Base-by-base conservation (phyloP, 495 filamentous ascomycete species). In the Bathelium albidoporum region DNA sequence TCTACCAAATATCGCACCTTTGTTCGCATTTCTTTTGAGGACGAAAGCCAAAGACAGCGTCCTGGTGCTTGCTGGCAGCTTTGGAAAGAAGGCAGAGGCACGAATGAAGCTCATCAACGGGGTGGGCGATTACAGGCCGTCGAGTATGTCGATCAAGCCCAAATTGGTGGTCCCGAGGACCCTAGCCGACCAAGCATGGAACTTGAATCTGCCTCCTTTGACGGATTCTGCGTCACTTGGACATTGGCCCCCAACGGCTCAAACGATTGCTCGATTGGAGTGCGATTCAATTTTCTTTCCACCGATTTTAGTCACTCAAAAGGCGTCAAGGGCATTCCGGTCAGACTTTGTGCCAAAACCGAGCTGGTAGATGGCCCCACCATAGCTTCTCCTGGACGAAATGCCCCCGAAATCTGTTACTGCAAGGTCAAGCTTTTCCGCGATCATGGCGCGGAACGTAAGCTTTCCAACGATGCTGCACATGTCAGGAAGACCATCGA, bases 221-320 rank as follows among this genome's bases (percentile, higher is more conserved):
- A 98, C 70, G 90, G 92, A 10, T 97, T 98, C 71, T 89, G 84
- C 4, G 89, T 97, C 16, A 84, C 84, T 29, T 98, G 94, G 94
- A 89, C 84, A 1, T 86, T 89, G 0, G 82, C 84, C 24, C 69
- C 82, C 28, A 82, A 81, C 60, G 83, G 82, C 0, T 68, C 75
- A 1, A 77, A 87, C 9, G 87, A 95, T 60, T 94, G 89, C 74
- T 86, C 81, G 29, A 82, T 98, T 36, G 85, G 90, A 16, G 89
- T 97, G 18, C 89, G 91, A 53, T 98, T 97, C 81, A 97, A 98
- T 73, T 98, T 98, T 70, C 81, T 97, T 0, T 98, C 94, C 0
- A 98, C 93, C 14, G 94, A 98, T 71, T 98, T 97, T 72, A 97
- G 91, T 71, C 91, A 96, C 69, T 97, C 94, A 7, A 97, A 98